Percentiles rank a stretch among this genome's conserved stretches.
phyloP scores from a whole-genome alignment of 2,329 filamentous ascomycete genomes.

The Herpomyces periplanetae region DNA sequence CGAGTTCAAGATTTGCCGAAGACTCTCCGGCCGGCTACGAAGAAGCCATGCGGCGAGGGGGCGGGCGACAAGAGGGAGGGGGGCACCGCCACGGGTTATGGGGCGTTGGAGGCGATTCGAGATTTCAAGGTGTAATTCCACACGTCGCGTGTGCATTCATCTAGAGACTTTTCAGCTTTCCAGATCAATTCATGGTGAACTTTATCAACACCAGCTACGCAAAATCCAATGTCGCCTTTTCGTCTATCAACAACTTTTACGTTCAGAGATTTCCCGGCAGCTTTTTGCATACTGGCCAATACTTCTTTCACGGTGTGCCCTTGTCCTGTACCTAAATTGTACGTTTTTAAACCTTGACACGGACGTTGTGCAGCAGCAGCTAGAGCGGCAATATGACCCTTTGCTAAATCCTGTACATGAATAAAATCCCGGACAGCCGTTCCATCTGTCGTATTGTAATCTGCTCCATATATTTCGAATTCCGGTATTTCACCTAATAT shows the following conservation, averaged over 20 bases:
- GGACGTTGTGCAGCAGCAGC: conserved; percentile 41
- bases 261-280: conserved; percentile 44
- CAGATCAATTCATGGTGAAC: conserved; percentile 8
- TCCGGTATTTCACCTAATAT: conserved; percentile 14
- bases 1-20: no score
- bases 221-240: conserved; percentile 31
- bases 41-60: no score
- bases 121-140: no score
- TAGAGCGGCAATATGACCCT: conserved; percentile 51
- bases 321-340: conserved; percentile 80
- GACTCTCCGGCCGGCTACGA: no score
- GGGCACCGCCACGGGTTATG: no score
- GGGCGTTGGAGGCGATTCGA: no score
- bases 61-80: no score
- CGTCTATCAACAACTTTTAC: conserved; percentile 55
- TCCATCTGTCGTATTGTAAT: conserved; percentile 62
- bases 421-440: conserved; percentile 95
- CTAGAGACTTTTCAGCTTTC: conserved; percentile 7
- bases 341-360: conserved; percentile 59
- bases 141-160: conserved; percentile 8
- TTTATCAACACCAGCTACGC: conserved; percentile 8
- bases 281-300: conserved; percentile 61
- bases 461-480: conserved; percentile 25
- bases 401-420: conserved; percentile 60
- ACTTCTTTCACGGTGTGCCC: conserved; percentile 93